Percentiles rank a stretch among this genome's conserved stretches.
Conservation (phyloP, 495 filamentous ascomycete species). For the Hypoxylon intermedium region DNA sequence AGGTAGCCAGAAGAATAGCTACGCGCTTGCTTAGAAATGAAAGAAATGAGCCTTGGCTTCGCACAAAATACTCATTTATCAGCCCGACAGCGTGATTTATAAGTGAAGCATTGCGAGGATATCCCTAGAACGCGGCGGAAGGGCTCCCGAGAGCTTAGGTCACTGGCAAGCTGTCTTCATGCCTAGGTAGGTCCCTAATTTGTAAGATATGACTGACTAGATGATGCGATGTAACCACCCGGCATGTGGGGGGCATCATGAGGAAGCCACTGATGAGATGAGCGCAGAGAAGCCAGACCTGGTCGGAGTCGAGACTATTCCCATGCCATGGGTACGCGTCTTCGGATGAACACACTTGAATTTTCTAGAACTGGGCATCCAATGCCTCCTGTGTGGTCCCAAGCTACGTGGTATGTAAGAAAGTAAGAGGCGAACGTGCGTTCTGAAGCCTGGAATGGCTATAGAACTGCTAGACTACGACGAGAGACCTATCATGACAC, state of each 20-base stretch:
- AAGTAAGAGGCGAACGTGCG: too few relatives aligned
- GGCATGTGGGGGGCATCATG: conserved; percentile 26
- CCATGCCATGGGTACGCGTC: conserved; percentile 7
- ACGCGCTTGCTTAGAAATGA: conserved; percentile 7
- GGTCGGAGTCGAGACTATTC: conserved; percentile 14
- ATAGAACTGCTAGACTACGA: not conserved
- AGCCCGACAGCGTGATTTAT: conserved; percentile 15
- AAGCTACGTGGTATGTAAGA: not conserved
- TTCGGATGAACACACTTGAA: not conserved
- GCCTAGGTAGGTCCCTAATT: not conserved
- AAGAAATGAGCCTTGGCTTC: not conserved
- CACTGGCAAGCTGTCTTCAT: not conserved
- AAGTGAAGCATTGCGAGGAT: not conserved
- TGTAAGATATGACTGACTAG: conserved; percentile 16
- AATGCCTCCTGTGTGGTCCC: not conserved
- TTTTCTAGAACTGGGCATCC: not conserved
- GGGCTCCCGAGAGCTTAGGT: not conserved
- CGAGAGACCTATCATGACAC: not conserved
- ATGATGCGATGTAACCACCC: conserved; percentile 23
- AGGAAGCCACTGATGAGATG: conserved; percentile 20
- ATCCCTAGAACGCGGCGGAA: too few relatives aligned
- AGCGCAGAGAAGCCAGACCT: conserved; percentile 7
- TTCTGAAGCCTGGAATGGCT: not conserved
- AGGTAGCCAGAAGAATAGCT: not conserved
- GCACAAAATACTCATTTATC: conserved; percentile 9